A percentile compares a stretch with the other conserved stretches of the same genome.
These are phyloP conservation scores for Xylariaceae sp. DNA, from an alignment of 2,329 filamentous ascomycete species.

Conservation along the genomic window DNA sequence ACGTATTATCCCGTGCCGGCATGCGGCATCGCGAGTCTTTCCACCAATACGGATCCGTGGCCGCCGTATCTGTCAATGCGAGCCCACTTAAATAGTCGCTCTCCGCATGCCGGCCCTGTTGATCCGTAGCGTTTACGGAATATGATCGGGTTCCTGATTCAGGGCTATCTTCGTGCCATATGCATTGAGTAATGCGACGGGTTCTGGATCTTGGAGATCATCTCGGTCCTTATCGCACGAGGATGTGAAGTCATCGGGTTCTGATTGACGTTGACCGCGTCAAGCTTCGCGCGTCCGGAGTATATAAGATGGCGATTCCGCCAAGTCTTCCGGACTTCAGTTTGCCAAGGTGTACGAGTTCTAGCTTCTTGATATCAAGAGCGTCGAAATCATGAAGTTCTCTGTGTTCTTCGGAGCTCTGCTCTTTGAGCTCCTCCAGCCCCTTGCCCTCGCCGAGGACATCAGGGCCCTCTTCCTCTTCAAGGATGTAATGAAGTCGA, in stretches of 20 bases:
- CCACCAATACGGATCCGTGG: conserved; percentile 16
- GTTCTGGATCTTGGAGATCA: not conserved
- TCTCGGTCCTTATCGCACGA: not conserved
- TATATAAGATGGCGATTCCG: conserved; percentile 2
- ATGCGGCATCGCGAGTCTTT: conserved; percentile 2
- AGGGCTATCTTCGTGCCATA: too few species aligned
- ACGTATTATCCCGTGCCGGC: conserved; percentile 5
- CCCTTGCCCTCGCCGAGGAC: conserved; percentile 12
- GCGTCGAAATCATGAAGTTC: conserved; percentile 7
- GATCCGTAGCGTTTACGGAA: not conserved
- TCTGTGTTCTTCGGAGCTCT: conserved; percentile 1
- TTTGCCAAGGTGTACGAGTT: too few species aligned
- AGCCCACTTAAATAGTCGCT: not conserved
- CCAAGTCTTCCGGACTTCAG: not conserved
- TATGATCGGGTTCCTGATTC: not conserved
- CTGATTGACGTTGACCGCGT: not conserved
- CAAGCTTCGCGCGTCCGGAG: not conserved
- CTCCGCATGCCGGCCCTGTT: not conserved
- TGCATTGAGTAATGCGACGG: too few species aligned
- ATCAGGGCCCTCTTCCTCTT: conserved; percentile 36
- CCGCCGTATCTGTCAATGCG: too few species aligned
- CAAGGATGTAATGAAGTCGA: conserved; percentile 42
- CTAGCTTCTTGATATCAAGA: not conserved
- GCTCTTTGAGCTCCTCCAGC: conserved; percentile 11
- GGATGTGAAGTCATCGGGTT: not conserved